Evolutionary conservation across 495 filamentous ascomycete species (phyloP).

Genomic region (Penicillium bovifimosum): DNA sequence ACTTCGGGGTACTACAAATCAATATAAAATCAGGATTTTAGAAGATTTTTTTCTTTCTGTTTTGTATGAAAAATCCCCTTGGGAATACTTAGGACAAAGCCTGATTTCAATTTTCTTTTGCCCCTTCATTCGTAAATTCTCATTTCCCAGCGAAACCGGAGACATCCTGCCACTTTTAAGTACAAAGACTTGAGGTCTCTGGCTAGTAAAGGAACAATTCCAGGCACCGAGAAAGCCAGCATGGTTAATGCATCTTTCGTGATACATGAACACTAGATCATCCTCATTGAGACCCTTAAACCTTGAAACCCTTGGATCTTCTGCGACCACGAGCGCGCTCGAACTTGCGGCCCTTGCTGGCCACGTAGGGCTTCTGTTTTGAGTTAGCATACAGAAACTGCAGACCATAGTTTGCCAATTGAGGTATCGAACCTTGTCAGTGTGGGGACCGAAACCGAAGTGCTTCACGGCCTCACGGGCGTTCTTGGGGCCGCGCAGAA

Average conservation of each 20-base stretch:
- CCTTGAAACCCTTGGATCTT: constrained; percentile 97
- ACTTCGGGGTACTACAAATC: background rate
- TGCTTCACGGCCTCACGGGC: constrained; percentile 95
- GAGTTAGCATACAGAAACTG: constrained; percentile 18
- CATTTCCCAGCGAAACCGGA: constrained; percentile 22
- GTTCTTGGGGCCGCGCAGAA: constrained; percentile 96
- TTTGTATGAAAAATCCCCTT: constrained; percentile 21
- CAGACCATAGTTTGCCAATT: background rate
- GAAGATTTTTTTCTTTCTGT: constrained; percentile 17
- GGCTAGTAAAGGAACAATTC: constrained; percentile 16
- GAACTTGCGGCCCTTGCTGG: constrained; percentile 99
- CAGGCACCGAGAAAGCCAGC: constrained; percentile 13
- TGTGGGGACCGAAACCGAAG: constrained; percentile 96
- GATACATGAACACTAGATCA: constrained; percentile 13
- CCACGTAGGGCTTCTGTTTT: constrained; percentile 82
- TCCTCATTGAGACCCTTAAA: constrained; percentile 50
- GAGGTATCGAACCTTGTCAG: constrained; percentile 71
- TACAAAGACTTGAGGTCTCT: constrained; percentile 25
- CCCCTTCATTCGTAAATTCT: constrained; percentile 24
- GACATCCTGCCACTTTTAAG: constrained; percentile 20
- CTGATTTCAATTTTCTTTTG: constrained; percentile 32
- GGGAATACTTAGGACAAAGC: constrained; percentile 29
- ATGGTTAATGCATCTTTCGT: constrained; percentile 8
- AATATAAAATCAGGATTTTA: constrained; percentile 8
- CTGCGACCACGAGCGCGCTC: constrained; percentile 96